phyloP scores from a whole-genome alignment of 441 rosid genomes.

The Raphanus hybrid region DNA sequence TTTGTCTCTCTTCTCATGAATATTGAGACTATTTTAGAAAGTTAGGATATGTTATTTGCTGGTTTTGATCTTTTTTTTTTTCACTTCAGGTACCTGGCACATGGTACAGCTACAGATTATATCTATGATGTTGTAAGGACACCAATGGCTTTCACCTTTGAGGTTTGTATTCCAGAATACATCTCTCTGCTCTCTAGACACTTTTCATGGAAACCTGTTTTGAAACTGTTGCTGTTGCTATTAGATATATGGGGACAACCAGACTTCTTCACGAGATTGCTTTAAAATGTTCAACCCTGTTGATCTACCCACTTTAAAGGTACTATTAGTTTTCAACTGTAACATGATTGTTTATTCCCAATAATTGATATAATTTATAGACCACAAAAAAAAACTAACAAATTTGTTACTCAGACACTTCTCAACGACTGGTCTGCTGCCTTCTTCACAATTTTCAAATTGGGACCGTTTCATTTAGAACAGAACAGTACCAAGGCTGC shows the following conservation, averaged over 20 bases:
- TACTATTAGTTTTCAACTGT: constrained; percentile 39
- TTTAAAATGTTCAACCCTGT: constrained; percentile 96
- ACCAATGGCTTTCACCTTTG: constrained; percentile 99
- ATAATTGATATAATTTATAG: neutral
- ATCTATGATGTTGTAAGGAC: constrained; percentile 81
- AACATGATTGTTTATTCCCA: neutral
- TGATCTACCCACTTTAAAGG: constrained; percentile 77
- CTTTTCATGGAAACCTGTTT: constrained; percentile 18
- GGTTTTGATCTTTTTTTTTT: neutral
- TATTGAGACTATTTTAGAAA: no score
- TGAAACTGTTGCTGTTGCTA: constrained; percentile 9
- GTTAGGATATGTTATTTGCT: no score
- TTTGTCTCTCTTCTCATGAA: no score
- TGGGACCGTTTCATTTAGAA: constrained; percentile 58
- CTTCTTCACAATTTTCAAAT: constrained; percentile 74
- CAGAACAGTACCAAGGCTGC: constrained; percentile 51
- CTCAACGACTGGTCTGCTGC: constrained; percentile 94
- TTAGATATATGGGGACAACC: constrained; percentile 86
- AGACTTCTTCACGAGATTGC: constrained; percentile 78
- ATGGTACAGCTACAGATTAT: constrained; percentile 98
- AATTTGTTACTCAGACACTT: constrained; percentile 67
- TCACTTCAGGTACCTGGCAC: constrained; percentile 84
- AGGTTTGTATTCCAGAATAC: constrained; percentile 61
- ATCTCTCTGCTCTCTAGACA: neutral
- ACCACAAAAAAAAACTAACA: constrained; percentile 1